Evolutionary conservation across 371 early-diverging fungal species (phyloP).

Genomic region (Amoeboradix gromovi): DNA sequence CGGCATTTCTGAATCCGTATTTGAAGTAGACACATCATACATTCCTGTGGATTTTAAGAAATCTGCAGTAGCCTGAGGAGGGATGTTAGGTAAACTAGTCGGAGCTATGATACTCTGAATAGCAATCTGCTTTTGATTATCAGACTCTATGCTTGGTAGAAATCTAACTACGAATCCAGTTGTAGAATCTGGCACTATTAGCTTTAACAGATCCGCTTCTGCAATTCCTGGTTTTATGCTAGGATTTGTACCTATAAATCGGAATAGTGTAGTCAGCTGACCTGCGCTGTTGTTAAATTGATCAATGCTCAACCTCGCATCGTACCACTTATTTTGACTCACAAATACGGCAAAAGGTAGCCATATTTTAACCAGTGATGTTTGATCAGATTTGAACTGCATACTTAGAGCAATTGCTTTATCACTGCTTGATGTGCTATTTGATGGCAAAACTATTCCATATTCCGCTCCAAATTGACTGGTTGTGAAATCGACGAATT

Average conservation of each 20-base stretch:
- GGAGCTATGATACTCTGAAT: not conserved
- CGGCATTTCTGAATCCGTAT: not conserved
- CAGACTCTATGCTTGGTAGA: not conserved
- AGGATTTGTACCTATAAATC: not conserved
- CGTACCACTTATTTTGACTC: not conserved
- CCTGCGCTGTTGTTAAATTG: not conserved
- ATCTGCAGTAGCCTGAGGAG: not conserved
- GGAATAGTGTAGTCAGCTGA: not conserved
- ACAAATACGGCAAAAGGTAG: not conserved
- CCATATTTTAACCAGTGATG: not conserved
- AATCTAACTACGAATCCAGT: not conserved
- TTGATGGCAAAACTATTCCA: not conserved
- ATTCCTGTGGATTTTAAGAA: not conserved
- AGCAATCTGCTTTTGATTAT: not conserved
- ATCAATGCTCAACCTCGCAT: not conserved
- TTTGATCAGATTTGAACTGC: not conserved
- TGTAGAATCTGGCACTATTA: not conserved
- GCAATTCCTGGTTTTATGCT: not conserved
- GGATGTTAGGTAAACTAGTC: not conserved
- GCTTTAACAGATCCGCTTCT: not conserved
- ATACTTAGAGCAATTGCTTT: not conserved
- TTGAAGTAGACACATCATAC: not conserved
- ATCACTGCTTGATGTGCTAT: not conserved
- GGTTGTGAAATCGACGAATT: not conserved
- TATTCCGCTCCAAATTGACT: not conserved